Evolutionary conservation across 192 early-diverging fungal species (phyloP).

Genomic region (Polychytrium aggregatum): DNA sequence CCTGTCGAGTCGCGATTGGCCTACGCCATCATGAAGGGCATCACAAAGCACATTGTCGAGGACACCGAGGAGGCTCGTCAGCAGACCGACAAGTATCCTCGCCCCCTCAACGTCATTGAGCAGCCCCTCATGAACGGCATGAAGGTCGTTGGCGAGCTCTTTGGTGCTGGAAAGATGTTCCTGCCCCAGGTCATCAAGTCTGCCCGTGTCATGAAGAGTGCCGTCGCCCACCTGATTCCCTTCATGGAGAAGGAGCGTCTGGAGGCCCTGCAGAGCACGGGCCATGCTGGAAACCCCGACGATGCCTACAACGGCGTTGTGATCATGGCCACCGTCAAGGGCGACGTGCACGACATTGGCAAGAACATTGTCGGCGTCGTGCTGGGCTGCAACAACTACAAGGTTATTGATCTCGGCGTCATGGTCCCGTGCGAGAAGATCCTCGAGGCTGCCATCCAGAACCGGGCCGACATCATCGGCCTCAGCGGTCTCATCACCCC

Average conservation of each 20-base stretch:
- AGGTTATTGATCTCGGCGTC: slow-evolving; percentile 87
- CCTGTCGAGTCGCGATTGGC: slow-evolving; percentile 65
- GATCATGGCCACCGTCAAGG: slow-evolving; percentile 91
- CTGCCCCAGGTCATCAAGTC: slow-evolving; percentile 96
- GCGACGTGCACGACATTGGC: slow-evolving; percentile 96
- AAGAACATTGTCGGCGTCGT: slow-evolving; percentile 98
- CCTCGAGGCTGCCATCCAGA: slow-evolving; percentile 70
- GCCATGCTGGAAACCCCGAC: slow-evolving; percentile 40
- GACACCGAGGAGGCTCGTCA: slow-evolving; percentile 89
- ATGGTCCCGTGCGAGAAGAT: slow-evolving; percentile 95
- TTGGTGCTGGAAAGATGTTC: slow-evolving; percentile 95
- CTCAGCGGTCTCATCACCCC: slow-evolving; percentile 90
- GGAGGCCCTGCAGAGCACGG: slow-evolving; percentile 42
- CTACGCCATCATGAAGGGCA: slow-evolving; percentile 86
- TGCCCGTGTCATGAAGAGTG: slow-evolving; percentile 94
- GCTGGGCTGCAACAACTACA: slow-evolving; percentile 95
- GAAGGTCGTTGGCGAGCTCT: slow-evolving; percentile 87
- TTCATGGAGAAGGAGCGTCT: slow-evolving; percentile 88
- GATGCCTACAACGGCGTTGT: slow-evolving; percentile 80
- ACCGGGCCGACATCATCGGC: slow-evolving; percentile 89
- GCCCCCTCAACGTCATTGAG: slow-evolving; percentile 91
- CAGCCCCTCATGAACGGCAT: slow-evolving; percentile 93
- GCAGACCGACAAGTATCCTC: slow-evolving; percentile 59
- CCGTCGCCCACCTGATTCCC: slow-evolving; percentile 91
- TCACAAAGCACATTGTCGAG: slow-evolving; percentile 83